These are phyloP conservation scores for Gremmenia infestans DNA, from an alignment of 2,329 filamentous ascomycete species.

Conservation along the genomic window DNA sequence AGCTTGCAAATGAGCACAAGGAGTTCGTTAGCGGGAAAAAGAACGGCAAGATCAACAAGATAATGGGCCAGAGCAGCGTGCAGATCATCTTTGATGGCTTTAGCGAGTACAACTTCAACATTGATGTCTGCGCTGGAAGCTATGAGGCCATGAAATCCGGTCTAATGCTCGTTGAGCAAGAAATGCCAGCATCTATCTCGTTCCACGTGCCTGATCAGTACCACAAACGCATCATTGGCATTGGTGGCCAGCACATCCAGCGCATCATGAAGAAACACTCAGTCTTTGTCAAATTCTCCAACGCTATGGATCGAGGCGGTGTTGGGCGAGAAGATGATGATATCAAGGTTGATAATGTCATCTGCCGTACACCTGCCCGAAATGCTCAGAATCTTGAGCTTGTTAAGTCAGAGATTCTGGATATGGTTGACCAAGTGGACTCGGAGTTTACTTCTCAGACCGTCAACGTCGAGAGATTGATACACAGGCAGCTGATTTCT, in stretches of 20 bases:
- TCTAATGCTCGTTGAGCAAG: conserved; percentile 88
- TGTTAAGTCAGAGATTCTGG: conserved; percentile 97
- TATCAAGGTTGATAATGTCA: conserved; percentile 97
- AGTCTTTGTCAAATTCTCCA: conserved; percentile 98
- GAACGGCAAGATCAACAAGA: conserved; percentile 99
- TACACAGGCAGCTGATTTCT: conserved; percentile 88
- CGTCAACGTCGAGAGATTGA: conserved; percentile 88
- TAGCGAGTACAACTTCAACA: conserved; percentile 99
- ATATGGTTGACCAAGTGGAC: conserved; percentile 87
- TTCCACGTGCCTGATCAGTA: conserved; percentile 99
- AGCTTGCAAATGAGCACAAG: conserved; percentile 98
- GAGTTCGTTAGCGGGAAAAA: conserved; percentile 99
- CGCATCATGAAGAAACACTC: conserved; percentile 99
- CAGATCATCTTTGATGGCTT: conserved; percentile 99
- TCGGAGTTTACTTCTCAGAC: conserved; percentile 95
- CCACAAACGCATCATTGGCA: conserved; percentile 98
- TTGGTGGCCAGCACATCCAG: conserved; percentile 97
- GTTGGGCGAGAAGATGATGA: conserved; percentile 96
- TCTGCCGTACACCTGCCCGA: conserved; percentile 92
- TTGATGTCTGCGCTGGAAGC: conserved; percentile 87
- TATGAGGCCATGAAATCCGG: conserved; percentile 95
- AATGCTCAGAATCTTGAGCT: conserved; percentile 96
- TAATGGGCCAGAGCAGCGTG: conserved; percentile 98
- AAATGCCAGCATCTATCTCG: conserved; percentile 98
- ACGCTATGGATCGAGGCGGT: conserved; percentile 91